Base-by-base conservation (phyloP, 1,284 basidiomycete genomes). In the Salmacisia buchloeana region DNA sequence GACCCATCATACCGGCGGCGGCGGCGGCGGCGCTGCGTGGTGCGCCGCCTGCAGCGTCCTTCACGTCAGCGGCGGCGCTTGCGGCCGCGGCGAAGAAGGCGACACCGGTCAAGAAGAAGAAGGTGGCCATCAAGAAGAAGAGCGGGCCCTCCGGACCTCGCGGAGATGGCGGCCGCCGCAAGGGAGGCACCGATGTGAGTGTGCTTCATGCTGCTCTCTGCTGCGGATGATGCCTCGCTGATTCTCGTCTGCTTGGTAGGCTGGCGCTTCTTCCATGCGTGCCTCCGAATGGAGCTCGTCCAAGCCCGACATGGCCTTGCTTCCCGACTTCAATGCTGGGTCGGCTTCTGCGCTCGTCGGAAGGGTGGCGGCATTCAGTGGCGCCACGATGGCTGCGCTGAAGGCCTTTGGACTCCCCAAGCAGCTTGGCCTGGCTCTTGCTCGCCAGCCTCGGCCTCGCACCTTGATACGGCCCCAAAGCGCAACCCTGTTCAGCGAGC, bases 71-170 rank as follows among this genome's bases (percentile, higher is more conserved):
- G n/a, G n/a, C n/a, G n/a, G n/a, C n/a, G n/a, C n/a, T n/a, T n/a
- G 69, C 68, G 5, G 72, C 72, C 2, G 66, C 65, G 27, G 70
- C 72, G 45, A 35, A 52, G 18, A 72, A 65, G 56, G 57, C 69
- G 2, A 61, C 69, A 9, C 60, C 65, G n/a, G 67, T 67, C 13
- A 76, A 76, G 62, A 76, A 73, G 62, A 76, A 73, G 63, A 73
- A 74, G 58, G 68, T 69, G 0, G 65, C 72, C 3, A 67, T 75
- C 62, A 73, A 72, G 60, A 73, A 73, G 59, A 74, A 71, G 49
- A 35, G 62, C 12, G 49, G 49, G 5, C 61, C 58, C 21, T 65
- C 69, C 15, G 70, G 70, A 10, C 68, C 71, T 31, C 67, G 71
- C 38, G 66, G 68, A n/a, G 68, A 71, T 2, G 71, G 74, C 23